A percentile compares a stretch with the other conserved stretches of the same genome.
These are phyloP conservation scores for Hygrocybe punicea DNA, from an alignment of 768 basidiomycete species.

Conservation along the genomic window DNA sequence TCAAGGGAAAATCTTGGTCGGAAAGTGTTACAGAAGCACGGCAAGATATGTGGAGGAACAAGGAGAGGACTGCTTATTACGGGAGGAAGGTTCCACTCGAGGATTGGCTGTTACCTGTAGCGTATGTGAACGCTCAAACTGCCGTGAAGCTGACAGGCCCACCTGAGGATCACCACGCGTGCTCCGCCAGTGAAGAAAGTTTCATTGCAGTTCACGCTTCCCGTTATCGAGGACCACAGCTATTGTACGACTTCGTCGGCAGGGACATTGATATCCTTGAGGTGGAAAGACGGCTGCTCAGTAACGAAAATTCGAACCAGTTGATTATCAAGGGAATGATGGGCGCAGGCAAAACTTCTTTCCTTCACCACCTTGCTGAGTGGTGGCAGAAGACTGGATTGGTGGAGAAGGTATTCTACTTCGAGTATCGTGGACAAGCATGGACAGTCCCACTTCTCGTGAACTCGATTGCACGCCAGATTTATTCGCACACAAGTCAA, in stretches of 20 bases:
- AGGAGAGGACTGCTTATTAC: not conserved
- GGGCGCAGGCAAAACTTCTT: not conserved
- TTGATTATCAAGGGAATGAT: not conserved
- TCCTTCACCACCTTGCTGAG: not conserved
- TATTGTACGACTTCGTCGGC: not conserved
- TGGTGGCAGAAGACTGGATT: not conserved
- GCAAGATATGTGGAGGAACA: not conserved
- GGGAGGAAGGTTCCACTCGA: not conserved
- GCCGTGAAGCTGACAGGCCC: too few species aligned
- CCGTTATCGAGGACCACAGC: too few species aligned
- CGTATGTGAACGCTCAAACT: not conserved
- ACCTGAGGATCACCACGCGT: too few species aligned
- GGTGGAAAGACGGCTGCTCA: not conserved
- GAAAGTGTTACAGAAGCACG: not conserved
- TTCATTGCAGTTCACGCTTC: not conserved
- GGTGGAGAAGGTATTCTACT: not conserved
- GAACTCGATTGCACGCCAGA: too few species aligned
- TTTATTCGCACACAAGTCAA: too few species aligned
- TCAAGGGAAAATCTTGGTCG: not conserved
- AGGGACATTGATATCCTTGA: not conserved
- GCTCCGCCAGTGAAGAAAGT: not conserved
- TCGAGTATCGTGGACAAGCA: not conserved
- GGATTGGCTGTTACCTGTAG: not conserved
- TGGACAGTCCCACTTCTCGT: too few species aligned
- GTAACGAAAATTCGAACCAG: not conserved